These are phyloP conservation scores for Ceratocystis destructans DNA, from an alignment of 2,329 filamentous ascomycete genomes.

Conservation along the genomic window DNA sequence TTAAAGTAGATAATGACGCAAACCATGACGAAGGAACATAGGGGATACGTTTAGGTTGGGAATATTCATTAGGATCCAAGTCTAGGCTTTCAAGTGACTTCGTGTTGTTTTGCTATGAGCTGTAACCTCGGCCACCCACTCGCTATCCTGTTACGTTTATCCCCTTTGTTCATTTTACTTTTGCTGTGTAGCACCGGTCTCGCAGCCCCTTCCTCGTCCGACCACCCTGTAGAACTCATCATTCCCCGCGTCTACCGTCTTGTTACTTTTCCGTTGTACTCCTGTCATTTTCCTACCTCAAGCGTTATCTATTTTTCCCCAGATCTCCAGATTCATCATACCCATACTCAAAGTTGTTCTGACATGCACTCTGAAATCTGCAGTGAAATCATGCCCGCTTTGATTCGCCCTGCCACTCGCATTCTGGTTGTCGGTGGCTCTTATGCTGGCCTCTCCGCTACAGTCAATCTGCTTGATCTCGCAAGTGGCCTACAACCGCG, in stretches of 20 bases:
- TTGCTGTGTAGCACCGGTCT: neutral
- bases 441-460: slow-evolving; percentile 55
- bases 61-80: too few relatives aligned
- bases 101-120: neutral
- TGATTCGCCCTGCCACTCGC: slow-evolving; percentile 28
- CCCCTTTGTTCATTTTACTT: neutral
- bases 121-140: too few relatives aligned
- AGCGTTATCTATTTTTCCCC: neutral
- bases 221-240: too few relatives aligned
- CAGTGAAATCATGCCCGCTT: slow-evolving; percentile 22
- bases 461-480: slow-evolving; percentile 54
- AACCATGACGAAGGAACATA: too few relatives aligned
- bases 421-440: slow-evolving; percentile 58
- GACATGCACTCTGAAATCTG: neutral
- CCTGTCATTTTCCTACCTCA: neutral
- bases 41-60: too few relatives aligned
- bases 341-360: too few relatives aligned
- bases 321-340: neutral
- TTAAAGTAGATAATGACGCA: too few relatives aligned
- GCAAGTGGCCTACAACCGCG: slow-evolving; percentile 43
- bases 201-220: neutral
- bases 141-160: too few relatives aligned
- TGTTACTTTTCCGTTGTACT: neutral
- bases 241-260: too few relatives aligned
- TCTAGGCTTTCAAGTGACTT: neutral